Conservation (phyloP, 495 filamentous ascomycete species). For the Aspergillus haitiensis region DNA sequence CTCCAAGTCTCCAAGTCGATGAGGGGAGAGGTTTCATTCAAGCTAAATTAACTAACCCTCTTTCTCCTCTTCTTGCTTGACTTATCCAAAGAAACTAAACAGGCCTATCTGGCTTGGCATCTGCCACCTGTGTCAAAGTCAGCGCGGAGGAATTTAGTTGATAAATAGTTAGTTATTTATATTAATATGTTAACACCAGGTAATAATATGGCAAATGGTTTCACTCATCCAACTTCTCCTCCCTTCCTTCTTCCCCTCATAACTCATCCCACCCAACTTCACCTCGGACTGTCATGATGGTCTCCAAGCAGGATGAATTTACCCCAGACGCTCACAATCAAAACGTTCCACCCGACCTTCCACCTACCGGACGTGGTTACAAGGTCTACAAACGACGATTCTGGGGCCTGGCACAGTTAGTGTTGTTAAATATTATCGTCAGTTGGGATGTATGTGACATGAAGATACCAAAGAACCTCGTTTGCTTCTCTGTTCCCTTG, state of each 20-base stretch:
- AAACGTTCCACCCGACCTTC: slow-evolving; percentile 16
- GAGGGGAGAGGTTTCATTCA: too few relatives aligned
- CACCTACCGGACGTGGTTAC: slow-evolving; percentile 47
- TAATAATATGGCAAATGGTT: too few relatives aligned
- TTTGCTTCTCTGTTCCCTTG: neutral
- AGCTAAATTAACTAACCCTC: too few relatives aligned
- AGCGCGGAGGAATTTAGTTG: too few relatives aligned
- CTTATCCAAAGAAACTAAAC: too few relatives aligned
- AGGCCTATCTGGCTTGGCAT: too few relatives aligned
- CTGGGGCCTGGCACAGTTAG: slow-evolving; percentile 81
- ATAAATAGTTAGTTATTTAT: too few relatives aligned
- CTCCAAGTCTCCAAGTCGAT: too few relatives aligned
- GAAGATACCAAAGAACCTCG: neutral
- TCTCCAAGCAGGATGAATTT: slow-evolving; percentile 8
- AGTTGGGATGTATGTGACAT: slow-evolving; percentile 82
- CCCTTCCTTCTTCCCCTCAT: neutral
- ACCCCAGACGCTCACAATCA: slow-evolving; percentile 7
- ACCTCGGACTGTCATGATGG: slow-evolving; percentile 5
- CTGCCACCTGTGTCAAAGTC: too few relatives aligned
- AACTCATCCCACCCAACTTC: neutral
- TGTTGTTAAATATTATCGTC: slow-evolving; percentile 86
- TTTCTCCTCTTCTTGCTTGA: too few relatives aligned
- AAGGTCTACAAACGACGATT: slow-evolving; percentile 86
- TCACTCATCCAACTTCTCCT: neutral
- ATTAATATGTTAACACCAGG: too few relatives aligned